Evolutionary conservation across 176 grass and related monocot genomes (phyloP).

Genomic region (Puya raimondii): DNA sequence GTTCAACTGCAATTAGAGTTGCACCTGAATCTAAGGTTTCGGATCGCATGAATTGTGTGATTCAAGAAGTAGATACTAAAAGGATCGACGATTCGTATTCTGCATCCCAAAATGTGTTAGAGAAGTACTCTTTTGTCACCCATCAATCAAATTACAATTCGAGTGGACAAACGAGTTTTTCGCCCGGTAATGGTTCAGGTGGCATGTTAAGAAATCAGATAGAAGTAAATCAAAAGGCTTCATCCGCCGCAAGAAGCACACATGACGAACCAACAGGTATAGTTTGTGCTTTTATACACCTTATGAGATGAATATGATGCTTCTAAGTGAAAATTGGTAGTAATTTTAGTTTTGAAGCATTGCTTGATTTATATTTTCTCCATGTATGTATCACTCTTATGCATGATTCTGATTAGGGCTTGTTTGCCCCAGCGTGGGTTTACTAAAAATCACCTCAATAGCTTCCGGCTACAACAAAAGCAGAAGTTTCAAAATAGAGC

Average conservation of each 20-base stretch:
- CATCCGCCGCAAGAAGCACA: slow-evolving; percentile 19
- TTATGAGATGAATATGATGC: neutral
- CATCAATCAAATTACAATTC: slow-evolving; percentile 30
- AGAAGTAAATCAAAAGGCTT: slow-evolving; percentile 18
- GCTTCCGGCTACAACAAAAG: no score
- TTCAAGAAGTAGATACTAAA: slow-evolving; percentile 33
- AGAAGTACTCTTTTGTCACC: slow-evolving; percentile 66
- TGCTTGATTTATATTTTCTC: no score
- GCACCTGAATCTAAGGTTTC: slow-evolving; percentile 24
- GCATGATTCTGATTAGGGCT: no score
- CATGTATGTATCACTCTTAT: no score
- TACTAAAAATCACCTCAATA: no score
- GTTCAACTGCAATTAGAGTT: slow-evolving; percentile 15
- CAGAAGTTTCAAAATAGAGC: no score
- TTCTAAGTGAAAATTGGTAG: neutral
- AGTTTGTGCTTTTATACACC: slow-evolving; percentile 2
- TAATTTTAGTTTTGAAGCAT: neutral
- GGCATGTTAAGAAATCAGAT: neutral
- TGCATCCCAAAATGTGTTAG: slow-evolving; percentile 37
- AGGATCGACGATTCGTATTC: slow-evolving; percentile 39
- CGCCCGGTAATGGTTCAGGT: neutral
- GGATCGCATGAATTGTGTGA: slow-evolving; percentile 19
- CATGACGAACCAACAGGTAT: slow-evolving; percentile 50
- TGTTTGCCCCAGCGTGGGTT: no score
- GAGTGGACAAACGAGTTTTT: slow-evolving; percentile 32